Evolutionary conservation across 768 basidiomycete genomes (phyloP).

Genomic region (Baorangia bicolor): DNA sequence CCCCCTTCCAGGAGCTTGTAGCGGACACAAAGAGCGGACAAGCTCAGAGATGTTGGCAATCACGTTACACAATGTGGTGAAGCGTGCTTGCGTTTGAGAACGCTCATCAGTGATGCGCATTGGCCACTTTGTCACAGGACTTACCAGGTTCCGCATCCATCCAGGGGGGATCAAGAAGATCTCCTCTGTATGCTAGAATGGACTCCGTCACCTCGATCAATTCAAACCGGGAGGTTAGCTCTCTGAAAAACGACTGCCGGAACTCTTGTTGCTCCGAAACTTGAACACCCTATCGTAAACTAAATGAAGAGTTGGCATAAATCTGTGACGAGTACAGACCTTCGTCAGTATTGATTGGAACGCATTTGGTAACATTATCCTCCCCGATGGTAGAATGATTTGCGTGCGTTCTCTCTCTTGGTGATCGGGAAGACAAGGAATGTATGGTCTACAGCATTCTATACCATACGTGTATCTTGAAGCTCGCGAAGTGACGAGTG

Average conservation of each 20-base stretch:
- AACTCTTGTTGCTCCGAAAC: slow-evolving; percentile 24
- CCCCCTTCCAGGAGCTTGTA: not conserved
- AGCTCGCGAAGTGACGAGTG: slow-evolving; percentile 44
- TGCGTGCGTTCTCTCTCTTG: slow-evolving; percentile 24
- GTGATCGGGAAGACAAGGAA: slow-evolving; percentile 37
- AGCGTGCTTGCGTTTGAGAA: not conserved
- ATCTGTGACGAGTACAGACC: slow-evolving; percentile 11
- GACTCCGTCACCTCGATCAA: not conserved
- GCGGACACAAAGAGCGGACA: not conserved
- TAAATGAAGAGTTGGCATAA: not conserved
- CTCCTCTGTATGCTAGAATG: slow-evolving; percentile 20
- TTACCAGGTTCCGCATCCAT: slow-evolving; percentile 14
- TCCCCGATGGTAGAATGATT: slow-evolving; percentile 27
- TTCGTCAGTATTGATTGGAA: slow-evolving; percentile 39
- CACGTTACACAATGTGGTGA: slow-evolving; percentile 12
- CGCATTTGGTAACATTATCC: slow-evolving; percentile 27
- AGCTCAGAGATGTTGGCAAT: slow-evolving; percentile 9
- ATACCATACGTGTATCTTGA: slow-evolving; percentile 42
- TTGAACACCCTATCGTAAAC: slow-evolving; percentile 5
- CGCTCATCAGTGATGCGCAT: not conserved
- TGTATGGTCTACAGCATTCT: slow-evolving; percentile 28
- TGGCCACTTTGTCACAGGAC: not conserved
- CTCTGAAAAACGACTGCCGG: slow-evolving; percentile 3
- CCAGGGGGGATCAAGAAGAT: slow-evolving; percentile 5
- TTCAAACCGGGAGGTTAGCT: not conserved